A percentile compares a stretch with the other conserved stretches of the same genome.
phyloP scores from a whole-genome alignment of 768 basidiomycete genomes.

The Suillus variegatus region DNA sequence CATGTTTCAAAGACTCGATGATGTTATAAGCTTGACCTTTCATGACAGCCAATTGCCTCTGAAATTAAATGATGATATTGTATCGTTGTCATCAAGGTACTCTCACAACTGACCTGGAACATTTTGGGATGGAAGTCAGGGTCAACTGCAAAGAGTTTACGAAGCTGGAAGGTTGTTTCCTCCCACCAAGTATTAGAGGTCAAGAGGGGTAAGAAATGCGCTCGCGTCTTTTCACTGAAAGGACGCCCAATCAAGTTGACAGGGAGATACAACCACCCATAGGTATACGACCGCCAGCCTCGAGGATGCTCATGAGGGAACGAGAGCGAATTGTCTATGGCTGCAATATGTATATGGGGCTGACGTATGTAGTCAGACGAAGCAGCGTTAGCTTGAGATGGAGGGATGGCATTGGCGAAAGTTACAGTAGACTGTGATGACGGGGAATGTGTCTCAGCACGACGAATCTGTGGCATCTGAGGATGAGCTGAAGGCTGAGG shows the following conservation, averaged over 20 bases:
- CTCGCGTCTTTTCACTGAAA: conserved; percentile 80
- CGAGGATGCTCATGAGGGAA: conserved; percentile 91
- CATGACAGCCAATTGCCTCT: conserved; percentile 90
- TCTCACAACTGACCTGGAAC: conserved; percentile 60
- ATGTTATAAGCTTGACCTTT: conserved; percentile 95
- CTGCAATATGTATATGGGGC: conserved; percentile 89
- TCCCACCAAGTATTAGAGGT: conserved; percentile 91
- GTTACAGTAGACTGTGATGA: conserved; percentile 41
- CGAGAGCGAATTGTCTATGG: conserved; percentile 91
- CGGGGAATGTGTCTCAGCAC: conserved; percentile 40
- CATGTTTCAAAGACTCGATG: conserved; percentile 77
- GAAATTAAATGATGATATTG: conserved; percentile 10
- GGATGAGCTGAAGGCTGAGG: conserved; percentile 67
- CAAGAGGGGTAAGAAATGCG: conserved; percentile 79
- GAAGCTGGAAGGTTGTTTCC: conserved; percentile 76
- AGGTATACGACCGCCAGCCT: conserved; percentile 80
- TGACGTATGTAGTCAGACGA: conserved; percentile 52
- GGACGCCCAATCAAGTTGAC: conserved; percentile 84
- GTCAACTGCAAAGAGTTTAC: conserved; percentile 77
- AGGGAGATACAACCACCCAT: conserved; percentile 86
- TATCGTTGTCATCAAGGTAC: conserved; percentile 7
- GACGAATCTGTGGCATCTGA: conserved; percentile 72
- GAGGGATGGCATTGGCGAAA: conserved; percentile 39
- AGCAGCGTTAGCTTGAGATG: conserved; percentile 33
- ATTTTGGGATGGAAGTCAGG: conserved; percentile 89